Conservation (phyloP, 2,329 filamentous ascomycete genomes). For the Lachnellula suecica region DNA sequence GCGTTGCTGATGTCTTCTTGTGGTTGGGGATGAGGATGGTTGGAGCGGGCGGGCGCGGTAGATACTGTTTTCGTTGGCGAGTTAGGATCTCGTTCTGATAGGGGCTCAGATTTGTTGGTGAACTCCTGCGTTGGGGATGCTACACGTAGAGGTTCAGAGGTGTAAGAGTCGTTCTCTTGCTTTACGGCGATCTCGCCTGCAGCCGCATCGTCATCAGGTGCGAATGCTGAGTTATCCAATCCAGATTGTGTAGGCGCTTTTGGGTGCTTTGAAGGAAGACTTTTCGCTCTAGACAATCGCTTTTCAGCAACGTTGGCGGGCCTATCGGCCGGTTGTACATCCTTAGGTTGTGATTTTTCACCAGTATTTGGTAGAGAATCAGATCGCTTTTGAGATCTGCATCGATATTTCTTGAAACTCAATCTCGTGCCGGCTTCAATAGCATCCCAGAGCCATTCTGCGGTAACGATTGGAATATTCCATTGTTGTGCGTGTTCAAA, state of each 20-base stretch:
- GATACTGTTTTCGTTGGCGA: conserved; percentile 25
- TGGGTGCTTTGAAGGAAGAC: conserved; percentile 12
- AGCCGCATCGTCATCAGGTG: not conserved
- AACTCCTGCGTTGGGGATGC: conserved; percentile 12
- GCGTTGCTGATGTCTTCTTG: conserved; percentile 26
- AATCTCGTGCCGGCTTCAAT: conserved; percentile 58
- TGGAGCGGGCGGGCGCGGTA: conserved; percentile 20
- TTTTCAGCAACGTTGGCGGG: conserved; percentile 9
- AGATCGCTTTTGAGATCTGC: conserved; percentile 30
- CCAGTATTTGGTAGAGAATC: conserved; percentile 20
- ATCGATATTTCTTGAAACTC: conserved; percentile 45
- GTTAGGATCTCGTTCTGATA: conserved; percentile 33
- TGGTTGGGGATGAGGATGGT: conserved; percentile 11
- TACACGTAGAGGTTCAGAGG: conserved; percentile 1
- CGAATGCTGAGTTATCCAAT: conserved; percentile 23
- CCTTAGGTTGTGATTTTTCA: not conserved
- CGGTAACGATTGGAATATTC: conserved; percentile 76
- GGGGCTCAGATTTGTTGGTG: conserved; percentile 21
- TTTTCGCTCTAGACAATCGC: not conserved
- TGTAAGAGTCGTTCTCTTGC: conserved; percentile 7
- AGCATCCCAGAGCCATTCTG: conserved; percentile 83
- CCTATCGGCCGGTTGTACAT: conserved; percentile 5
- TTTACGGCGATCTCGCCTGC: conserved; percentile 11
- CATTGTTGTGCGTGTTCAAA: conserved; percentile 72
- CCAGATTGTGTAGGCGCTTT: conserved; percentile 11